phyloP scores from a whole-genome alignment of 495 filamentous ascomycete genomes.

The Trichocladium uniseriatum region DNA sequence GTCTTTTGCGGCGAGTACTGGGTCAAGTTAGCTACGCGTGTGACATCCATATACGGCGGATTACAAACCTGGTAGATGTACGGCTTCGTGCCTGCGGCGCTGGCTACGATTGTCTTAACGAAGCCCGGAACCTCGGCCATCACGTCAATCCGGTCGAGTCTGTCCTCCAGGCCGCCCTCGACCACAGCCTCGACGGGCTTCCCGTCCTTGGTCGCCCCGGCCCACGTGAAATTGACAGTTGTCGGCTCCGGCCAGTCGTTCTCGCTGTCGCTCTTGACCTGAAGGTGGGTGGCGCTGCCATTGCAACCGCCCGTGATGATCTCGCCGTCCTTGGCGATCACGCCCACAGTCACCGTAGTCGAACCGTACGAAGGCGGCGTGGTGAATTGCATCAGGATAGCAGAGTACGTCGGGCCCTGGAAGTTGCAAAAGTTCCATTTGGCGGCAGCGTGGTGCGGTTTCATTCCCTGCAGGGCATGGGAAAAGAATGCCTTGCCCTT shows the following conservation, averaged over 20 bases:
- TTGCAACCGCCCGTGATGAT: slow-evolving; percentile 62
- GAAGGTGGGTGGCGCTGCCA: slow-evolving; percentile 56
- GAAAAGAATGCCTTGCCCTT: slow-evolving; percentile 67
- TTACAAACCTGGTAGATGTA: slow-evolving; percentile 87
- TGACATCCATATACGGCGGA: too few relatives aligned
- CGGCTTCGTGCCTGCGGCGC: slow-evolving; percentile 80
- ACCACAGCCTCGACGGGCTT: slow-evolving; percentile 59
- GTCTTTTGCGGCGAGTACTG: slow-evolving; percentile 54
- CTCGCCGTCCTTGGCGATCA: slow-evolving; percentile 68
- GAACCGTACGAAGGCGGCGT: slow-evolving; percentile 92
- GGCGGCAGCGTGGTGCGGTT: slow-evolving; percentile 91
- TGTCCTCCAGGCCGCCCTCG: slow-evolving; percentile 57
- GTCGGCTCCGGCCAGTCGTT: slow-evolving; percentile 87
- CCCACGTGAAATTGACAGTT: slow-evolving; percentile 66
- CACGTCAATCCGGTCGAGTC: slow-evolving; percentile 80
- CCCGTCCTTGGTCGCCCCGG: slow-evolving; percentile 66
- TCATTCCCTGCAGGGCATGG: slow-evolving; percentile 93
- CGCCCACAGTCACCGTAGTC: slow-evolving; percentile 77
- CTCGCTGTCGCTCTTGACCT: slow-evolving; percentile 56
- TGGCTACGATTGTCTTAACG: slow-evolving; percentile 83
- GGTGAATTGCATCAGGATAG: slow-evolving; percentile 89
- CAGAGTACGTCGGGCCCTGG: slow-evolving; percentile 76
- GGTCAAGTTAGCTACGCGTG: slow-evolving; percentile 14
- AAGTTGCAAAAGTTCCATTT: slow-evolving; percentile 92
- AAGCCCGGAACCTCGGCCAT: slow-evolving; percentile 95